phyloP scores from a whole-genome alignment of 805 yeast genomes.

The Candida patagonica region DNA sequence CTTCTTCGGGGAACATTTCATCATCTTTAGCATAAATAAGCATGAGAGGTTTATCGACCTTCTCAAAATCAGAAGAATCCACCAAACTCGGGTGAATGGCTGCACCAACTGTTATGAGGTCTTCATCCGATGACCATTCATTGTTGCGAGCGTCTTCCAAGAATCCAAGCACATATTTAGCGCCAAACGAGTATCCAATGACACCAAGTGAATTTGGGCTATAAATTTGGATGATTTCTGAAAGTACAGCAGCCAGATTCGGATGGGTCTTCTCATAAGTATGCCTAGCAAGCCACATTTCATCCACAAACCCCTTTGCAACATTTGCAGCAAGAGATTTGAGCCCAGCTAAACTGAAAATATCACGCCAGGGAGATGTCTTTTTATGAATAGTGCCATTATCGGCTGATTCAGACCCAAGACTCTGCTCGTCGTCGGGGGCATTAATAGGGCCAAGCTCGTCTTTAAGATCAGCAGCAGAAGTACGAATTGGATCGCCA shows the following conservation, averaged over 20 bases:
- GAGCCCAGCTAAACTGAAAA: slow-evolving; percentile 12
- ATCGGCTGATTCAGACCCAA: neutral
- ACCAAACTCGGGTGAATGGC: slow-evolving; percentile 25
- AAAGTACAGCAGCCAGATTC: slow-evolving; percentile 18
- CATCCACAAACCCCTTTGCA: slow-evolving; percentile 27
- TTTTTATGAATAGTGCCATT: neutral
- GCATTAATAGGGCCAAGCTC: neutral
- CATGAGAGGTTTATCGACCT: slow-evolving; percentile 22
- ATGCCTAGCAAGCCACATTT: slow-evolving; percentile 29
- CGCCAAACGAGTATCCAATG: slow-evolving; percentile 29
- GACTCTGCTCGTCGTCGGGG: neutral
- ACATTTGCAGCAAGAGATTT: slow-evolving; percentile 21
- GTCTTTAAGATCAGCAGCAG: slow-evolving; percentile 14
- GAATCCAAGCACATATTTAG: slow-evolving; percentile 23
- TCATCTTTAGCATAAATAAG: slow-evolving; percentile 21
- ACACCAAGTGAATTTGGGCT: slow-evolving; percentile 23
- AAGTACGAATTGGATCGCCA: slow-evolving; percentile 21
- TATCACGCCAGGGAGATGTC: neutral
- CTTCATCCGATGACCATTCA: slow-evolving; percentile 20
- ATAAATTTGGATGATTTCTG: slow-evolving; percentile 23
- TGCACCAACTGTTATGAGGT: slow-evolving; percentile 21
- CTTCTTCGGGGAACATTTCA: slow-evolving; percentile 20
- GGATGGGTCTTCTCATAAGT: slow-evolving; percentile 25
- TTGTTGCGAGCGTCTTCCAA: slow-evolving; percentile 18
- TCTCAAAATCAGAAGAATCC: slow-evolving; percentile 19